Conservation (phyloP, 2,329 filamentous ascomycete genomes). For the Curvularia hawaiiensis region DNA sequence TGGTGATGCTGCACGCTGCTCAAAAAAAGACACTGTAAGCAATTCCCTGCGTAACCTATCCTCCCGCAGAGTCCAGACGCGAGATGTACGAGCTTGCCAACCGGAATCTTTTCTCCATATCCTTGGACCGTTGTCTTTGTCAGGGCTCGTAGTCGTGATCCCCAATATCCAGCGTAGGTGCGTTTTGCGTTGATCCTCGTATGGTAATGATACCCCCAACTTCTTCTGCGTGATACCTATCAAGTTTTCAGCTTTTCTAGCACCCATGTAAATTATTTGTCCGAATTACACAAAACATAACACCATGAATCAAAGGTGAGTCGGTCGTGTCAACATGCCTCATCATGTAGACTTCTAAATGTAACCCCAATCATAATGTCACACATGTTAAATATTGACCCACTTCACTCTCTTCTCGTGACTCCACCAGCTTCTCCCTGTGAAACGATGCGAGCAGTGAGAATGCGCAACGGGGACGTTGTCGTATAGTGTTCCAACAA, state of each 20-base stretch:
- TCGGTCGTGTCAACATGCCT: too few species aligned
- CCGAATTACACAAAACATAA: too few species aligned
- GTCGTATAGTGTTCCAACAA: neutral
- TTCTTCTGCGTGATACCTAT: neutral
- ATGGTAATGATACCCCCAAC: neutral
- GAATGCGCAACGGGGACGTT: too few species aligned
- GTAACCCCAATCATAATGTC: too few species aligned
- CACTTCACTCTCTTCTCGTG: too few species aligned
- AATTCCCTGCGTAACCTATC: neutral
- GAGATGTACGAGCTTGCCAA: neutral
- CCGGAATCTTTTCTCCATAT: neutral
- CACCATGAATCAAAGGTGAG: too few species aligned
- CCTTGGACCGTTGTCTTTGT: neutral
- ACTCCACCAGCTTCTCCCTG: too few species aligned
- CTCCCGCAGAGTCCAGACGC: neutral
- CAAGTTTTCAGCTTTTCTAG: neutral
- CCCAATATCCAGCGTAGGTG: neutral
- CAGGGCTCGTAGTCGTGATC: neutral
- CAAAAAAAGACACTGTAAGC: neutral
- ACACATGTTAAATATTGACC: too few species aligned
- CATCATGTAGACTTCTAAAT: too few species aligned
- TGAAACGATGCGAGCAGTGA: too few species aligned
- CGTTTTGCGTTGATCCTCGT: neutral
- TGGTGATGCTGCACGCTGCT: constrained; percentile 9
- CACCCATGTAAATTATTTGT: too few species aligned